Evolutionary conservation across 1,139 yeast genomes (phyloP).

Genomic region (Yamadazyma atlantica): DNA sequence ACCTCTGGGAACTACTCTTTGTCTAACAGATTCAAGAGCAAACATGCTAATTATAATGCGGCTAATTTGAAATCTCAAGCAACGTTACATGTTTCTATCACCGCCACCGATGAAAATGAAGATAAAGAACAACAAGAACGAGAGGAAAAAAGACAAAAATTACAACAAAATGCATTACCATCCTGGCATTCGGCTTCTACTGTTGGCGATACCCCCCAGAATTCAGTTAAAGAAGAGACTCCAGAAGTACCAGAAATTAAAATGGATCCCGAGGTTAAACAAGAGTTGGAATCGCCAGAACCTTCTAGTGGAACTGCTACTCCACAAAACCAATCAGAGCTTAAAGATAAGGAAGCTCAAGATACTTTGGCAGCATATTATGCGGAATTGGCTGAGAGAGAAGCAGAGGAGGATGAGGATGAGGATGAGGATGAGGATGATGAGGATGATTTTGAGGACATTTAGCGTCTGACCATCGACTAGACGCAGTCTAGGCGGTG

Average conservation of each 20-base stretch:
- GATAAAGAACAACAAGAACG: slow-evolving; percentile 64
- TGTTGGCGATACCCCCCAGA: too few species aligned
- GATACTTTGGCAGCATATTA: slow-evolving; percentile 80
- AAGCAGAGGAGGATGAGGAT: slow-evolving; percentile 60
- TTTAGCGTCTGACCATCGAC: too few species aligned
- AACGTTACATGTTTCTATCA: slow-evolving; percentile 84
- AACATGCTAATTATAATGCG: slow-evolving; percentile 29
- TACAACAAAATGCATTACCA: slow-evolving; percentile 92
- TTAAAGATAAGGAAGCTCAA: slow-evolving; percentile 64
- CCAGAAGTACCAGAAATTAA: slow-evolving; percentile 11
- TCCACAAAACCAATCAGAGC: slow-evolving; percentile 24
- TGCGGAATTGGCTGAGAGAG: slow-evolving; percentile 65
- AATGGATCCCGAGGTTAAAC: slow-evolving; percentile 8
- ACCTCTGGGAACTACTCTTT: slow-evolving; percentile 63
- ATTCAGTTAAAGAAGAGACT: slow-evolving; percentile 5
- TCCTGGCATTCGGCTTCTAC: slow-evolving; percentile 95
- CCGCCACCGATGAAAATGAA: slow-evolving; percentile 84
- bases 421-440: slow-evolving; percentile 59
- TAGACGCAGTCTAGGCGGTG: too few species aligned
- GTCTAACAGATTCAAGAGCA: slow-evolving; percentile 31
- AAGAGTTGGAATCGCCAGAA: slow-evolving; percentile 8
- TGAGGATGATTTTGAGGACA: slow-evolving; percentile 51
- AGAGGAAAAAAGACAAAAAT: slow-evolving; percentile 68
- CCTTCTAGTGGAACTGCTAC: slow-evolving; percentile 10
- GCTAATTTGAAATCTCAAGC: slow-evolving; percentile 53